These are phyloP conservation scores for Gilbertella persicaria DNA, from an alignment of 371 early-diverging fungal genomes.

Conservation along the genomic window DNA sequence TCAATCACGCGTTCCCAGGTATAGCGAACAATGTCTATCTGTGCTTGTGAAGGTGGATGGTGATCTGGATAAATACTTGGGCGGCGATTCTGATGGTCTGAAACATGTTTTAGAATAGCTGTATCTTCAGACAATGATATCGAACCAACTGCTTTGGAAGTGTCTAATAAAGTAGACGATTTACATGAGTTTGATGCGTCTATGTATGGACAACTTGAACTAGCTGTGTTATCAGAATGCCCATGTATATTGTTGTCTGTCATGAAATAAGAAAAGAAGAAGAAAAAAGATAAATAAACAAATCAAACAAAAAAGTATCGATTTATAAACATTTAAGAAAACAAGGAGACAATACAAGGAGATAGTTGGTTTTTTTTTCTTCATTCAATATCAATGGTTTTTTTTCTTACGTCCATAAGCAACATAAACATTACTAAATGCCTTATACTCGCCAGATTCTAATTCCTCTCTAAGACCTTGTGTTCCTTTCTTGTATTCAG, in stretches of 20 bases:
- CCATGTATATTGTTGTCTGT: too few relatives aligned
- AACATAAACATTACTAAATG: conserved; percentile 22
- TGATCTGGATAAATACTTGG: neutral
- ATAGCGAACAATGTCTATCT: conserved; percentile 29
- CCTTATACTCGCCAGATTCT: conserved; percentile 2
- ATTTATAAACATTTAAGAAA: conserved; percentile 1
- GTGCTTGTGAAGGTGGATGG: conserved; percentile 23
- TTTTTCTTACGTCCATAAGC: conserved; percentile 12
- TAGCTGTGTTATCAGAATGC: too few relatives aligned
- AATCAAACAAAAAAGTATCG: too few relatives aligned
- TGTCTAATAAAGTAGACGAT: neutral
- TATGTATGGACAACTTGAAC: too few relatives aligned
- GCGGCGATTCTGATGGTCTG: neutral
- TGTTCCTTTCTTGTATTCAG: conserved; percentile 1
- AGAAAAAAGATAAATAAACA: too few relatives aligned
- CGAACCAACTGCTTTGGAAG: neutral
- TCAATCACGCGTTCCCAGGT: conserved; percentile 33
- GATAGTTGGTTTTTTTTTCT: neutral
- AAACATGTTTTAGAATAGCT: too few relatives aligned
- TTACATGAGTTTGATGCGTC: too few relatives aligned
- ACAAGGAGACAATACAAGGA: neutral
- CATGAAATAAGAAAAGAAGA: too few relatives aligned
- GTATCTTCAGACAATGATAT: neutral
- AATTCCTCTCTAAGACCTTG: conserved; percentile 7
- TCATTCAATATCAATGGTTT: neutral